A percentile compares a stretch with the other conserved stretches of the same genome.
phyloP scores from a whole-genome alignment of 306 rosid species.

The Hippophae gyantsensis region DNA sequence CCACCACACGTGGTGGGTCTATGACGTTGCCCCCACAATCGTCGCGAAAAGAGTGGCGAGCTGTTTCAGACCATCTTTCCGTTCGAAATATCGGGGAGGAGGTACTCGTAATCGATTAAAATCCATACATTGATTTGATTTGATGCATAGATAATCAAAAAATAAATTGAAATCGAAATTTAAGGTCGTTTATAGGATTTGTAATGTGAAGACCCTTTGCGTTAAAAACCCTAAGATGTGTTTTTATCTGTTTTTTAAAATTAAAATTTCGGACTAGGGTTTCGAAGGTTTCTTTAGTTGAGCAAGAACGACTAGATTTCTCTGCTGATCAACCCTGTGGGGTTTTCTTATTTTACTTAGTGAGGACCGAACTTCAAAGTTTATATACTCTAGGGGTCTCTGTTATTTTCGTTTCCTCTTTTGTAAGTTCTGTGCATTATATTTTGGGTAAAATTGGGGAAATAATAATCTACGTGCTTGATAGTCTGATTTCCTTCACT shows the following conservation, averaged over 20 bases:
- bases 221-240: slow-evolving; percentile 1
- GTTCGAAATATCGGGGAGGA: slow-evolving; percentile 53
- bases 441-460: no score
- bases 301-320: no score
- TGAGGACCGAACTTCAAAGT: no score
- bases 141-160: slow-evolving; percentile 6
- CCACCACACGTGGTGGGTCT: slow-evolving; percentile 53
- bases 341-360: no score
- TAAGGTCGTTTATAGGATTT: background rate
- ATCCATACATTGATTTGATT: slow-evolving; percentile 29
- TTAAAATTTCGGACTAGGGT: slow-evolving; percentile 19
- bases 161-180: background rate
- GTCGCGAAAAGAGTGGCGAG: slow-evolving; percentile 81
- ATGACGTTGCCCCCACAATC: slow-evolving; percentile 42
- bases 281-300: no score
- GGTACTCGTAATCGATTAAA: slow-evolving; percentile 37
- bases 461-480: no score
- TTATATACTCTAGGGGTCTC: no score
- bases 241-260: background rate
- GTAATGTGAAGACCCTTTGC: background rate
- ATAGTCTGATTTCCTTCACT: no score
- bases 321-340: no score
- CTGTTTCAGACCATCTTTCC: slow-evolving; percentile 73
- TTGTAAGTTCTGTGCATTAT: no score
- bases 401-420: no score